These are phyloP conservation scores for Silene noctiflora DNA, from an alignment of 179 eudicot species.

Conservation along the genomic window DNA sequence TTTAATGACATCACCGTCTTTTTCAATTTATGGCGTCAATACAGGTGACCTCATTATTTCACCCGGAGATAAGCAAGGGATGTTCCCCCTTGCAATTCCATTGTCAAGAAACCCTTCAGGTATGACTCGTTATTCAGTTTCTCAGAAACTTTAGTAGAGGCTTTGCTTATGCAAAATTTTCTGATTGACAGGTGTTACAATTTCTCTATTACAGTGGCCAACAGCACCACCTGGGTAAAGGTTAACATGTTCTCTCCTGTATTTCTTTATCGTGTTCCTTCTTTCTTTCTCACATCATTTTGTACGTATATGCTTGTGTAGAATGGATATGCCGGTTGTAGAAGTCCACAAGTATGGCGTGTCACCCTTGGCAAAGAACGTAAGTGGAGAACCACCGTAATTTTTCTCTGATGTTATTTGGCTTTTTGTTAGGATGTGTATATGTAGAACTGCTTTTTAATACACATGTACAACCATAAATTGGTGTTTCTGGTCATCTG, in stretches of 20 bases:
- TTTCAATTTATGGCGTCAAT: conserved; percentile 9
- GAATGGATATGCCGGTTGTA: conserved; percentile 97
- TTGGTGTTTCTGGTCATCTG: not conserved
- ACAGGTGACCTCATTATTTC: conserved; percentile 70
- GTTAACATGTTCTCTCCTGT: not conserved
- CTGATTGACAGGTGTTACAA: conserved; percentile 48
- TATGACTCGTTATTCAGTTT: conserved; percentile 17
- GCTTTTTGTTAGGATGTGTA: not conserved
- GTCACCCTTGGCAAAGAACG: conserved; percentile 83
- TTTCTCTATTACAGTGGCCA: conserved; percentile 90
- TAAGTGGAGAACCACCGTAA: conserved; percentile 37
- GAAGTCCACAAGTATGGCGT: conserved; percentile 79
- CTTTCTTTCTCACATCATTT: conserved; percentile 22
- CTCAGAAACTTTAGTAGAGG: not conserved
- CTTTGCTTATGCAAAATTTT: conserved; percentile 13
- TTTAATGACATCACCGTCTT: not conserved
- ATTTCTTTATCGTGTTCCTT: not conserved
- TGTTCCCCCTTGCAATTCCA: conserved; percentile 85
- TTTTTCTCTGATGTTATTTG: not conserved
- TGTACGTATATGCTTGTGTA: conserved; percentile 24
- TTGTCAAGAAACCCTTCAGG: conserved; percentile 67
- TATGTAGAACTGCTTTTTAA: not conserved
- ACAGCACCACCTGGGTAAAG: conserved; percentile 86
- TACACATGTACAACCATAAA: not conserved
- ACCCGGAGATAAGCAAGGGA: conserved; percentile 75